Base-by-base conservation (phyloP, 352 stramenopile species). In the Phytophthora syringae region DNA sequence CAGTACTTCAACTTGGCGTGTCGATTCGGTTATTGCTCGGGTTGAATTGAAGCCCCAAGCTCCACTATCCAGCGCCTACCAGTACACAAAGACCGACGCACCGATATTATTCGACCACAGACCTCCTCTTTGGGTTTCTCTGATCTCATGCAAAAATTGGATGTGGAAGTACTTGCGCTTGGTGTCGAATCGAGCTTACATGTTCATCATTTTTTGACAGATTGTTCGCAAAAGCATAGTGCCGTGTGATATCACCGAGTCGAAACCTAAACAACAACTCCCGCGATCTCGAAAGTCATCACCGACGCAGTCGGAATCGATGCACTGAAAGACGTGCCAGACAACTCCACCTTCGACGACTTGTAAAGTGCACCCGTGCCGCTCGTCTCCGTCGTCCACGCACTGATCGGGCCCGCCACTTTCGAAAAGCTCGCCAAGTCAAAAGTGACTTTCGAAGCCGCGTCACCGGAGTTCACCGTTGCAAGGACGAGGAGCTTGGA, bases 381-480 rank as follows among this genome's bases (percentile, higher is more conserved):
- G 55, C 60, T 81, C 15, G 77, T 89, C 59, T 85, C 77, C 11
- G 77, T 89, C n/a, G 57, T 77, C 77, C 80, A 86, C 18, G 58
- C 57, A 10, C 37, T 73, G 27, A 77, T 67, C 2, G 69, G 60
- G 4, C 67, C 60, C 40, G 50, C 48, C 25, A 81, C 67, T 4
- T 49, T 49, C 27, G 50, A 74, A 43, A 82, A 85, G 9, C 47
- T 55, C 3, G 67, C 65, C 11, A 89, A 28, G 30, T 89, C 72
- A 24, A 77, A 87, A 18, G 58, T 78, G 30, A 81, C 45, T 7
- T 58, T 76, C 34, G 72, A 71, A 3, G 60, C 43, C 0, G 58
- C 18, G 10, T 64, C 49, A 2, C 51, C 70, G 5, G 59, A 64
- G 58, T 89, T 89, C 30, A 89, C 74, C 1, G 71, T 80, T 5